A percentile compares a stretch with the other conserved stretches of the same genome.
Conservation (phyloP, 768 basidiomycete species). For the Suillus weaverae region DNA sequence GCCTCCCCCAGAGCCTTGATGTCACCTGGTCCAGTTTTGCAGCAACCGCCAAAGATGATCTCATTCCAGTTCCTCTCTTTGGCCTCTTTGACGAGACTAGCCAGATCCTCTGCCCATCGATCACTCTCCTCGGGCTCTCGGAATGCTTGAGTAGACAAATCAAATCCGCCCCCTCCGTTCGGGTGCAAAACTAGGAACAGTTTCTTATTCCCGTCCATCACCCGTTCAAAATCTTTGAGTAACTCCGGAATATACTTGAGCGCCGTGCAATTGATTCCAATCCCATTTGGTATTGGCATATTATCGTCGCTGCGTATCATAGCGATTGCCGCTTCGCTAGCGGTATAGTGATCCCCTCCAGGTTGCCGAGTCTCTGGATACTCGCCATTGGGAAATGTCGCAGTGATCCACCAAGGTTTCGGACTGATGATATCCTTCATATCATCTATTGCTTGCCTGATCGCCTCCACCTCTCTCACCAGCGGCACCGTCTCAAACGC, state of each 20-base stretch:
- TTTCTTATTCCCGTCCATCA: slow-evolving; percentile 14
- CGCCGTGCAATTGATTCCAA: slow-evolving; percentile 78
- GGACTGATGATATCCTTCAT: not conserved
- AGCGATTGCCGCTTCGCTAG: slow-evolving; percentile 44
- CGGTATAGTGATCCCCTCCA: slow-evolving; percentile 25
- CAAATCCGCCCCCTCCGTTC: slow-evolving; percentile 62
- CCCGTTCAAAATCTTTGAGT: slow-evolving; percentile 37
- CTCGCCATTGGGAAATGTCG: slow-evolving; percentile 54
- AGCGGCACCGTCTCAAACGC: slow-evolving; percentile 83
- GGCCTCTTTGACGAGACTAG: slow-evolving; percentile 22
- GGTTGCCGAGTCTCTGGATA: slow-evolving; percentile 42
- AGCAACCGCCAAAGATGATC: slow-evolving; percentile 69
- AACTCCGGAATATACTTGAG: slow-evolving; percentile 43
- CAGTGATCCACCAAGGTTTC: slow-evolving; percentile 79
- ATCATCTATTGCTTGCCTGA: slow-evolving; percentile 47
- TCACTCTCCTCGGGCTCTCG: slow-evolving; percentile 4
- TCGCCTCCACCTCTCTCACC: slow-evolving; percentile 60
- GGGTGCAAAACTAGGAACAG: slow-evolving; percentile 72
- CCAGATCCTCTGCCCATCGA: slow-evolving; percentile 40
- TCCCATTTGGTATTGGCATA: slow-evolving; percentile 44
- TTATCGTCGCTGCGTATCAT: slow-evolving; percentile 32
- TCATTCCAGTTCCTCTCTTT: slow-evolving; percentile 42
- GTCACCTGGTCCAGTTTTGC: slow-evolving; percentile 56
- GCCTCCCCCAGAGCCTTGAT: slow-evolving; percentile 33
- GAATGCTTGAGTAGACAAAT: slow-evolving; percentile 49